Base-by-base conservation (phyloP, 208 protist species). In the Borovskyia barvae region DNA sequence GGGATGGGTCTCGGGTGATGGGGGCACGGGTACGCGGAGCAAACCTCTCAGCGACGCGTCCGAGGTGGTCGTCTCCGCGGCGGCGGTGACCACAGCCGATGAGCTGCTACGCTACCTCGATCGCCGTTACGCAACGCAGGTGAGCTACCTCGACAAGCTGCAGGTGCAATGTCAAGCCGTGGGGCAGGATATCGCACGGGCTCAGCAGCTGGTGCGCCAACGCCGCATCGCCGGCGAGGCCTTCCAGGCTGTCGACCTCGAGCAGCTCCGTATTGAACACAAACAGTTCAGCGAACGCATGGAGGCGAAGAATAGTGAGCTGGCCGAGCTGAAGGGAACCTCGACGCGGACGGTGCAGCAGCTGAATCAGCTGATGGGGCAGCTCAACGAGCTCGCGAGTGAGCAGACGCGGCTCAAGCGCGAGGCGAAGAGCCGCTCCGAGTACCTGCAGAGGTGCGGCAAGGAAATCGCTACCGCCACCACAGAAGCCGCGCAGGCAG, bases 181-280 rank as follows among this genome's bases (percentile, higher is more conserved):
- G 26, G 89, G 95, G 66, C 39, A 73, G 29, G 80, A 80, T 22
- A 97, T 97, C 29, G 54, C 65, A 12, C 92, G 94, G 42, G 54
- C 80, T 1, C 93, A 97, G 70, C 64, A 75, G 39, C 88, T 97
- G 55, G 73, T 96, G 15, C 82, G 93, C 17, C 88, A 96, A 66
- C 86, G 94, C 29, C 82, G 86, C 39, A 84, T 93, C 22, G 91
- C 93, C 32, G 96, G 96, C 14, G 93, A 96, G 37, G 85, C 89
- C 8, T 93, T 98, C 56, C 89, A 94, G 47, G 77, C 82, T 1
- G 95, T 98, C 57, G 97, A 98, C 59, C 97, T 98, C 66, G 92
- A 97, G 40, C 95, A 98, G 79, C 82, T 98, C 5, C 84, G 91
- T 36, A 98, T 98, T 69, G 95, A 97, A 57, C 98, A 98, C 55